Percentiles rank a stretch among this genome's conserved stretches.
Evolutionary conservation across 495 filamentous ascomycete species (phyloP).

Genomic region (Penicillium egyptiacum): DNA sequence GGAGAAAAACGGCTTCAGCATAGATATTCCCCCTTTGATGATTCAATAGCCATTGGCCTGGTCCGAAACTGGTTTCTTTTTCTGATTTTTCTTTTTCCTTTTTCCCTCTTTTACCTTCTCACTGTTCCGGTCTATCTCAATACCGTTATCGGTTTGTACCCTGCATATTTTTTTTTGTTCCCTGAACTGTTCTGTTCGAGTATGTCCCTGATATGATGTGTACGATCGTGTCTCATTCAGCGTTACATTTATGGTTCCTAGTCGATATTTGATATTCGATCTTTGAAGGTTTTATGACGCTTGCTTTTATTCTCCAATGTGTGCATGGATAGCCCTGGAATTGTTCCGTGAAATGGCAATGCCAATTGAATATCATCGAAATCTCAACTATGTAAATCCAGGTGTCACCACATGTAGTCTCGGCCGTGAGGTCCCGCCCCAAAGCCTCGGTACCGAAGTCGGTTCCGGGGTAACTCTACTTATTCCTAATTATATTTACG

Average conservation of each 20-base stretch:
- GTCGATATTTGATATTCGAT: conserved; percentile 21
- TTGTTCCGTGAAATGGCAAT: conserved; percentile 17
- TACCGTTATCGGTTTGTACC: conserved; percentile 31
- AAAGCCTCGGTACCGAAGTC: neutral
- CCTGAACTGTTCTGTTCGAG: conserved; percentile 20
- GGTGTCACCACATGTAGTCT: neutral
- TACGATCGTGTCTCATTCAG: conserved; percentile 32
- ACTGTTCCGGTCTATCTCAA: conserved; percentile 9
- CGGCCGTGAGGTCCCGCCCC: neutral
- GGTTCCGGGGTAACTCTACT: neutral
- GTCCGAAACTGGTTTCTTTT: conserved; percentile 3
- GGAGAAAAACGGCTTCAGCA: conserved; percentile 24
- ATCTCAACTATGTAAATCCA: neutral
- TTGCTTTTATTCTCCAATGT: conserved; percentile 2
- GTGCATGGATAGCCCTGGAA: conserved; percentile 6
- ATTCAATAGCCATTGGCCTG: conserved; percentile 14
- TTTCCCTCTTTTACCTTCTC: neutral
- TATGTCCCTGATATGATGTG: conserved; percentile 31
- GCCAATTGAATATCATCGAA: neutral
- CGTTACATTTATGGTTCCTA: conserved; percentile 20
- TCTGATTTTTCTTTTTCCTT: neutral
- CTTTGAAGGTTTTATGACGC: conserved; percentile 5
- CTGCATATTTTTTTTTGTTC: conserved; percentile 26
- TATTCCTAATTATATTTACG: neutral
- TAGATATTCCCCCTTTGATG: conserved; percentile 26